These are phyloP conservation scores for Alopecurus myosuroides DNA, from an alignment of 176 grass and related monocot species.

Conservation along the genomic window DNA sequence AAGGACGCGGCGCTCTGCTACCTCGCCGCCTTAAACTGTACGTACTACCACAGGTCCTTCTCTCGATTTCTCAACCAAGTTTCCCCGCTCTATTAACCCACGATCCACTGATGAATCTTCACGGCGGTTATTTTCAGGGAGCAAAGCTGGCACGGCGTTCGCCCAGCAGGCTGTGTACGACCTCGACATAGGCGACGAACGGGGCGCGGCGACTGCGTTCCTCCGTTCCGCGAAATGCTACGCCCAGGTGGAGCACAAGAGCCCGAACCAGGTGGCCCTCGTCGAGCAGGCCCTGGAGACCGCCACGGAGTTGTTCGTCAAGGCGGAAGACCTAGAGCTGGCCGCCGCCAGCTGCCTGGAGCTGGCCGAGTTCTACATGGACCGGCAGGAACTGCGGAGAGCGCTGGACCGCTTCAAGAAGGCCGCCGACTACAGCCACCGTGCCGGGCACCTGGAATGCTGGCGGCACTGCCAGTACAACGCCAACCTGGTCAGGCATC, in stretches of 20 bases:
- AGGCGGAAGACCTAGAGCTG: neutral
- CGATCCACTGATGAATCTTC: neutral
- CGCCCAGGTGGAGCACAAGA: neutral
- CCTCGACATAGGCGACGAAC: neutral
- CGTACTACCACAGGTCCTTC: neutral
- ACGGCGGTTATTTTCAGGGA: neutral
- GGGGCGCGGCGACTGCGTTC: neutral
- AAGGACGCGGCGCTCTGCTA: neutral
- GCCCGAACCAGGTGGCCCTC: neutral
- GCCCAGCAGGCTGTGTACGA: neutral
- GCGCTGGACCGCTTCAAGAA: neutral
- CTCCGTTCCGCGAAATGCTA: neutral
- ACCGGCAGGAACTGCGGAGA: neutral
- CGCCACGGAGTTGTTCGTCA: neutral
- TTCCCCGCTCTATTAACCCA: neutral
- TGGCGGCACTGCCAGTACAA: neutral
- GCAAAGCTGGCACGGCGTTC: neutral
- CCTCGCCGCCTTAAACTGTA: neutral
- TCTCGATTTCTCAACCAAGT: neutral
- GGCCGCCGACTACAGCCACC: neutral
- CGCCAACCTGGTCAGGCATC: neutral
- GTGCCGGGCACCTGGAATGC: neutral
- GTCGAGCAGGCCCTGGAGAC: neutral
- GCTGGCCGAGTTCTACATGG: neutral
- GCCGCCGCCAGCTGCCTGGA: neutral